Evolutionary conservation across 352 stramenopile genomes (phyloP).

Genomic region (Phytopythium mirpurense): DNA sequence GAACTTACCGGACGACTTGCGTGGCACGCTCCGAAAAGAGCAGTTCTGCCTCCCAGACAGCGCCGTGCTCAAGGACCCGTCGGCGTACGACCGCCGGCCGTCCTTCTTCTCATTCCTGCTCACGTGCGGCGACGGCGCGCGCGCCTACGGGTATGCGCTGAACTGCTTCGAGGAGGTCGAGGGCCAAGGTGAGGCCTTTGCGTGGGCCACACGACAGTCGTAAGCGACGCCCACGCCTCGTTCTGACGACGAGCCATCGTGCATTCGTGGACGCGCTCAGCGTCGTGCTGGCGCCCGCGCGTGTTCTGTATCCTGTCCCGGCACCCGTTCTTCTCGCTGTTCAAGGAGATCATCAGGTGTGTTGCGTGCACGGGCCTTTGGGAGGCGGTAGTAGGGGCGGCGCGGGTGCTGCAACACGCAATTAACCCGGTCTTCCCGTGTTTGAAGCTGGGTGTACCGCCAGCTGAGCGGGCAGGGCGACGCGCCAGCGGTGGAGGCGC

Average conservation of each 20-base stretch:
- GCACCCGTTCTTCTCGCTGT: slow-evolving; percentile 78
- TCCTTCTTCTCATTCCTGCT: slow-evolving; percentile 80
- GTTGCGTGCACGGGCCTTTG: no score
- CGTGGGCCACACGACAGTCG: no score
- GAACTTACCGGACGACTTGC: background rate
- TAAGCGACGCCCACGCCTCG: no score
- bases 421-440: no score
- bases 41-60: slow-evolving; percentile 77
- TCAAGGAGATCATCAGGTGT: slow-evolving; percentile 75
- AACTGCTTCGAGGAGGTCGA: slow-evolving; percentile 41
- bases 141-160: slow-evolving; percentile 69
- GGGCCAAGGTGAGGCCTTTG: slow-evolving; percentile 11
- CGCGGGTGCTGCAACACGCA: no score
- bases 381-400: no score
- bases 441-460: slow-evolving; percentile 54
- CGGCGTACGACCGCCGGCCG: slow-evolving; percentile 55
- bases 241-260: background rate
- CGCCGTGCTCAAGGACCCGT: slow-evolving; percentile 27
- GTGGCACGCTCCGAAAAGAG: background rate
- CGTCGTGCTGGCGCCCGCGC: slow-evolving; percentile 36
- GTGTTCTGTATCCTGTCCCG: slow-evolving; percentile 78
- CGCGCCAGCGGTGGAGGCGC: slow-evolving; percentile 23
- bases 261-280: slow-evolving; percentile 2
- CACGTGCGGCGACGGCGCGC: slow-evolving; percentile 61
- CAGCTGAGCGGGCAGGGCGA: slow-evolving; percentile 19